Evolutionary conservation across 2,329 filamentous ascomycete genomes (phyloP), one percentile per base, ranked within the genome.

Genomic region (Venturia asperata): DNA sequence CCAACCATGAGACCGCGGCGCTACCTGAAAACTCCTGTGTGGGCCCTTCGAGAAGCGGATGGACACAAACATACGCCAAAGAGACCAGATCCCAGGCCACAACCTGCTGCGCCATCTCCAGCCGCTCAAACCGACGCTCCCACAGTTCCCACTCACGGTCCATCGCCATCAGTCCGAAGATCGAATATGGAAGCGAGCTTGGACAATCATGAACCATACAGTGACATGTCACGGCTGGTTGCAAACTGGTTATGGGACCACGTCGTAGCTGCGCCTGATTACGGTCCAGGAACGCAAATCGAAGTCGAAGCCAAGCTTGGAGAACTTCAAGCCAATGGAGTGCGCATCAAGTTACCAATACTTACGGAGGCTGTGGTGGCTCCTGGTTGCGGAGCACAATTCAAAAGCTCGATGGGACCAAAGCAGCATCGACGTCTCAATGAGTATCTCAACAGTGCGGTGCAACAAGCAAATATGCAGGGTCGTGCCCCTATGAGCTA

Each of bases 271-370:
- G 79, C 78, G 13, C 81, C 87, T 45, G 82, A 74, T 1, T 77
- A 82, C 65, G 78, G 81, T 13, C 82, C 84, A 19, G 86, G 85
- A 7, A 87, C 92, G 17, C 84, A 91, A 67, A 87, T 97, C 64
- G 94, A 99, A 76, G 90, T 99, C 64, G 94, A 99, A 77, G 94
- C 92, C 11, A 97, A 97, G 75, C 81, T 97, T 61, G 94, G 94
- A 21, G 88, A 86, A 34, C 81, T 97, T 17, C 42, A 61, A 49
- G 34, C 45, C n/a, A 30, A 42, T 10, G 41, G 30, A 24, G 19
- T n/a, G 30, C 52, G 52, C 52, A 37, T 58, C 30, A 34, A 7
- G 17, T 84, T 93, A 66, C 87, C 91, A 74, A 86, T 85, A 72
- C 84, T 87, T 67, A 89, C 85, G 7, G 89, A 94, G 73, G 88